These are phyloP conservation scores for Begonia fuchsioides DNA, from an alignment of 306 rosid genomes.

Conservation along the genomic window DNA sequence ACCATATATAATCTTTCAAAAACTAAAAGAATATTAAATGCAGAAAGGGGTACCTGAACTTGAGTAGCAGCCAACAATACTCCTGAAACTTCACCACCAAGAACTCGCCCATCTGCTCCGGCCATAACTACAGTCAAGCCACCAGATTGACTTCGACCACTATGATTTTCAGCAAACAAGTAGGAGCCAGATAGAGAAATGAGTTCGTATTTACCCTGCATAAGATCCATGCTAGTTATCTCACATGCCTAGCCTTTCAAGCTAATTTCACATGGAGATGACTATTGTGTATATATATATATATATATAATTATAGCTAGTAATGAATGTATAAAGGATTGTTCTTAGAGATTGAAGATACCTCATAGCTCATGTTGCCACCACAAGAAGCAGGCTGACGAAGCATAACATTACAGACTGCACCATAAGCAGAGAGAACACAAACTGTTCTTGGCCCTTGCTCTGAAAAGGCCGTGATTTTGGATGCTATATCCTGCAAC, in stretches of 20 bases:
- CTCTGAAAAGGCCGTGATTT: conserved; percentile 35
- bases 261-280: too few relatives aligned
- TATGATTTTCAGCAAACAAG: conserved; percentile 27
- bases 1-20: too few relatives aligned
- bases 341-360: too few relatives aligned
- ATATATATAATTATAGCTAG: too few relatives aligned
- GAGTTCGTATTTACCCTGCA: conserved; percentile 72
- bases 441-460: conserved; percentile 52
- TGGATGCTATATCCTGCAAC: conserved; percentile 60
- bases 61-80: conserved; percentile 48
- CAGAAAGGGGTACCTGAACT: conserved; percentile 47
- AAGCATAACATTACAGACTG: conserved; percentile 42
- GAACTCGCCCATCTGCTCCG: conserved; percentile 45
- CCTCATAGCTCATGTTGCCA: conserved; percentile 7
- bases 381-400: conserved; percentile 38
- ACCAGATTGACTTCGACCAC: conserved; percentile 23
- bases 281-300: too few relatives aligned
- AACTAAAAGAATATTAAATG: not conserved
- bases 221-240: not conserved
- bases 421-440: conserved; percentile 69
- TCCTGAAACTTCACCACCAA: conserved; percentile 73
- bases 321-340: too few relatives aligned
- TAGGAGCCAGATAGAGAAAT: conserved; percentile 47
- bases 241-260: too few relatives aligned
- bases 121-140: conserved; percentile 41